phyloP scores from a whole-genome alignment of 331 rosid species.

The Arachis monticola region DNA sequence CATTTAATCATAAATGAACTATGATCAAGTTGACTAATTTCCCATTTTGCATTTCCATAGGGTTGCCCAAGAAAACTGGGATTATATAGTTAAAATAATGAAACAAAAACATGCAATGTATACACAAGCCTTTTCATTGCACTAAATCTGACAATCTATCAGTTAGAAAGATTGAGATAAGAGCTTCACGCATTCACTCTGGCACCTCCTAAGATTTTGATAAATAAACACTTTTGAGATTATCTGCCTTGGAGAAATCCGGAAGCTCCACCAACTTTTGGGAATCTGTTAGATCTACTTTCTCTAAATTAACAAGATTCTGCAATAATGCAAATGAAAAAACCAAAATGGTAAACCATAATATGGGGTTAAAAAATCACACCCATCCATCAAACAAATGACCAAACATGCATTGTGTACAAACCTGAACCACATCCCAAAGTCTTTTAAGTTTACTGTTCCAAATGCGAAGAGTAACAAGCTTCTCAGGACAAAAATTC shows the following conservation, averaged over 20 bases:
- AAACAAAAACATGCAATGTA: slow-evolving; percentile 12
- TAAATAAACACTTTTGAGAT: not conserved
- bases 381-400: not conserved
- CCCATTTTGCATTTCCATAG: not conserved
- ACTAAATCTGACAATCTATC: slow-evolving; percentile 5
- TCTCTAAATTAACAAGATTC: slow-evolving; percentile 29
- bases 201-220: slow-evolving; percentile 69
- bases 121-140: not conserved
- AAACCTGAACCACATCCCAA: slow-evolving; percentile 37
- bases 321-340: not conserved
- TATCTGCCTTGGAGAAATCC: not conserved
- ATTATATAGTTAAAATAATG: slow-evolving; percentile 19
- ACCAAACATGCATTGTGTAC: not conserved
- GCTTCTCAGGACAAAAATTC: slow-evolving; percentile 24
- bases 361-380: not conserved
- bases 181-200: slow-evolving; percentile 89
- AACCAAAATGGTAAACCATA: not conserved
- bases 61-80: slow-evolving; percentile 1
- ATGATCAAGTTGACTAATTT: too few species aligned
- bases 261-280: slow-evolving; percentile 15
- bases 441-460: not conserved
- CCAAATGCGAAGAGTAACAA: slow-evolving; percentile 12
- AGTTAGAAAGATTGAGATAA: slow-evolving; percentile 59
- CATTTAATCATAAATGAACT: too few species aligned
- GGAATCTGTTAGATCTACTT: not conserved